A percentile compares a stretch with the other conserved stretches of the same genome.
These are phyloP conservation scores for Aphanomyces euteiches DNA, from an alignment of 352 stramenopile species.

Conservation along the genomic window DNA sequence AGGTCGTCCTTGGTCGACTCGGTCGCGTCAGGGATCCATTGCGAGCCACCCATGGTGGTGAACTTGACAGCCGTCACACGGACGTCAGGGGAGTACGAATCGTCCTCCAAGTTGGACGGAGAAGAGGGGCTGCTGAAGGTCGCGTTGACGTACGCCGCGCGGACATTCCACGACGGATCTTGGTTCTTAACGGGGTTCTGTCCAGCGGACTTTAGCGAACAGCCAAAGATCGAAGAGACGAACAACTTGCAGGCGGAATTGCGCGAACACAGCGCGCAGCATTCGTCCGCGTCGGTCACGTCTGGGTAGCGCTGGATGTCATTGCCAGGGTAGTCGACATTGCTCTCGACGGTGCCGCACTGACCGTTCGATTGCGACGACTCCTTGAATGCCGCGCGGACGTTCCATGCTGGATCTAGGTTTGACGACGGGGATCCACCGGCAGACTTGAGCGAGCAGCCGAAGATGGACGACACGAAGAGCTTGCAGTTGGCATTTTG, in stretches of 20 bases:
- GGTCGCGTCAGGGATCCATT: background rate
- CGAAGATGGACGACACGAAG: background rate
- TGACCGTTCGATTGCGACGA: too few species aligned
- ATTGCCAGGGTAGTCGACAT: slow-evolving; percentile 41
- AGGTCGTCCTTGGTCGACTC: background rate
- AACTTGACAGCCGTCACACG: background rate
- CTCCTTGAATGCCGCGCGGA: background rate
- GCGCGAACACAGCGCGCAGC: slow-evolving; percentile 38
- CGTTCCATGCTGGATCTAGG: background rate
- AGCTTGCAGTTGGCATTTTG: background rate
- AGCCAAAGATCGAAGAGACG: background rate
- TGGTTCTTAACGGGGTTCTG: background rate
- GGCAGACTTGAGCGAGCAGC: background rate
- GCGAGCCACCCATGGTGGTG: background rate
- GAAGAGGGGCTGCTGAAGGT: background rate
- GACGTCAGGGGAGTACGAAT: background rate
- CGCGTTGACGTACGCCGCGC: background rate
- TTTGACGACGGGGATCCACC: background rate
- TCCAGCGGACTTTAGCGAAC: background rate
- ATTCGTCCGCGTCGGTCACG: slow-evolving; percentile 33
- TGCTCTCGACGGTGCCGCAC: slow-evolving; percentile 15
- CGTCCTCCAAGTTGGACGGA: background rate
- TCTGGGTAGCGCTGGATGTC: slow-evolving; percentile 30
- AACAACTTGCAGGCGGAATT: slow-evolving; percentile 20
- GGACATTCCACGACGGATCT: background rate